Evolutionary conservation across 805 yeast species (phyloP).

Genomic region (Suhomyces vadensis): DNA sequence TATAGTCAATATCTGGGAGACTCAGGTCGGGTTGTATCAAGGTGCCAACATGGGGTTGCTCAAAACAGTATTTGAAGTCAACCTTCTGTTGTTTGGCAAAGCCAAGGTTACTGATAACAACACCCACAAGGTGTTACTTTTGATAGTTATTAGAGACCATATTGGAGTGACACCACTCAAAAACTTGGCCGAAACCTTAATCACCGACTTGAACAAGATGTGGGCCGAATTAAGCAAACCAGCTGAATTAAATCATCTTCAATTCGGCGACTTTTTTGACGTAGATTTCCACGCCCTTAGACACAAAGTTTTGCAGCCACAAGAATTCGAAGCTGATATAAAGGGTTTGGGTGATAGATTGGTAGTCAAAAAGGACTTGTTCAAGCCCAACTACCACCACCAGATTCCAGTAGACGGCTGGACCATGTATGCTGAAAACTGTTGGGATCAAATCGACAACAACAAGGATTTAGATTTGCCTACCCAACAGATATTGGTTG

Average conservation of each 20-base stretch:
- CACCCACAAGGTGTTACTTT: conserved; percentile 62
- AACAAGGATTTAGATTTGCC: conserved; percentile 96
- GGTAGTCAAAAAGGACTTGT: conserved; percentile 43
- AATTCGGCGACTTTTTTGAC: conserved; percentile 79
- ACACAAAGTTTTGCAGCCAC: conserved; percentile 82
- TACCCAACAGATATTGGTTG: conserved; percentile 92
- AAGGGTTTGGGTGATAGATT: conserved; percentile 64
- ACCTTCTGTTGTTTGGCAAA: conserved; percentile 77
- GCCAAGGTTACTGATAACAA: conserved; percentile 33
- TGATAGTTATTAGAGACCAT: conserved; percentile 92
- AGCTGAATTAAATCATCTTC: conserved; percentile 51
- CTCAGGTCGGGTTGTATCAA: conserved; percentile 93
- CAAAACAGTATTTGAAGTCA: conserved; percentile 95
- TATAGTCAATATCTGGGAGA: conserved; percentile 94
- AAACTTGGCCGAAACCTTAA: conserved; percentile 67
- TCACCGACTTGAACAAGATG: conserved; percentile 68
- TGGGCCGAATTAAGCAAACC: conserved; percentile 84
- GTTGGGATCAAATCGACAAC: conserved; percentile 92
- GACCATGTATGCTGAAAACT: conserved; percentile 84
- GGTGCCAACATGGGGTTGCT: conserved; percentile 96
- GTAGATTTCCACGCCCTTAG: conserved; percentile 76
- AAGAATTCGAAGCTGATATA: conserved; percentile 64
- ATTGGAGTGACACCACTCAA: conserved; percentile 82
- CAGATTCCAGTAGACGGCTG: conserved; percentile 93
- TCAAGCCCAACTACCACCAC: conserved; percentile 75